phyloP scores from a whole-genome alignment of 1,284 basidiomycete species.

The Wolfiporia cocos region DNA sequence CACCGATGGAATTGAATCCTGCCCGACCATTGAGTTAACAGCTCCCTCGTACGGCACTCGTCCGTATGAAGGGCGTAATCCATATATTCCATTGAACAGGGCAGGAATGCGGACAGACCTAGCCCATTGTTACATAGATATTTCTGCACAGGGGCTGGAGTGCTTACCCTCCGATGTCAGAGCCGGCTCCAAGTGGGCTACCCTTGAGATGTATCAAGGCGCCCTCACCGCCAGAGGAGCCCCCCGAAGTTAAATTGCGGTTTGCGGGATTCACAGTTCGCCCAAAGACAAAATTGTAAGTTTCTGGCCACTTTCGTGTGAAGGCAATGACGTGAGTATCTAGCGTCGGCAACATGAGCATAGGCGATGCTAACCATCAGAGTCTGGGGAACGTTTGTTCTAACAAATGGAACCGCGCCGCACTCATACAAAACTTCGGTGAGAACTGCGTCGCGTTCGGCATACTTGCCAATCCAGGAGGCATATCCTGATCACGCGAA shows the following conservation, averaged over 20 bases:
- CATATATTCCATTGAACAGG: constrained; percentile 47
- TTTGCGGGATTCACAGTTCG: constrained; percentile 49
- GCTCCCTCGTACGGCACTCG: constrained; percentile 68
- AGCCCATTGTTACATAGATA: not conserved
- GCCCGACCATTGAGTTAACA: constrained; percentile 35
- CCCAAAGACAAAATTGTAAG: constrained; percentile 38
- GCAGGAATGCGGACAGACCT: constrained; percentile 52
- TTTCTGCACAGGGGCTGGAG: not conserved
- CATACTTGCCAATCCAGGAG: constrained; percentile 17
- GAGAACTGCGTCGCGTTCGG: constrained; percentile 15
- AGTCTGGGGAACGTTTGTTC: constrained; percentile 79
- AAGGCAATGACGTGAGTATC: not conserved
- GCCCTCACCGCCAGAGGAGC: constrained; percentile 53
- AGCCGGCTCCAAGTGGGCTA: constrained; percentile 63
- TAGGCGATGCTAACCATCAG: constrained; percentile 37
- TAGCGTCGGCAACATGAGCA: constrained; percentile 9
- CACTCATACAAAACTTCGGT: constrained; percentile 14
- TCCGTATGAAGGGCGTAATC: constrained; percentile 63
- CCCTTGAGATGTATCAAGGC: constrained; percentile 55
- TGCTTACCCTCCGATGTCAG: constrained; percentile 61
- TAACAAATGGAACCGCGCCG: constrained; percentile 55
- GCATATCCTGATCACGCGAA: constrained; percentile 25
- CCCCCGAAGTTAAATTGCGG: constrained; percentile 41
- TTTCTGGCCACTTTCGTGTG: constrained; percentile 29
- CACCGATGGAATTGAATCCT: constrained; percentile 57